Evolutionary conservation across 441 rosid species (phyloP).

Genomic region (Daphne laureola): DNA sequence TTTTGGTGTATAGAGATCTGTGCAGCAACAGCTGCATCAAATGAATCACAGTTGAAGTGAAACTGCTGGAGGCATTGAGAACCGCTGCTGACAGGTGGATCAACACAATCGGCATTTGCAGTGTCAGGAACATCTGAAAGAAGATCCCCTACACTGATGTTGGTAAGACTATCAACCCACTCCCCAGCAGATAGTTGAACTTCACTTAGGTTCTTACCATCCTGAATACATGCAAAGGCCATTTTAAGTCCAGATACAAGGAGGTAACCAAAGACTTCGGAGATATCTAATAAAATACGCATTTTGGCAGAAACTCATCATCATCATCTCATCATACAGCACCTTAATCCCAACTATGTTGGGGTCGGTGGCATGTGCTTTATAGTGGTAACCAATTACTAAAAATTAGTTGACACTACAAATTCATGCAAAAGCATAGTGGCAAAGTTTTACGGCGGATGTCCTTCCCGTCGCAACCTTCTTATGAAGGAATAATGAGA

Average conservation of each 20-base stretch:
- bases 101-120: slow-evolving; percentile 31
- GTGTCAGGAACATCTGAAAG: slow-evolving; percentile 60
- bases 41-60: slow-evolving; percentile 86
- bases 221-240: slow-evolving; percentile 25
- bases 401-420: too few relatives aligned
- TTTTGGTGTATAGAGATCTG: slow-evolving; percentile 73
- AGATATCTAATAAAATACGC: not conserved
- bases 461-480: too few relatives aligned
- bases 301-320: too few relatives aligned
- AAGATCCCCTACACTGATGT: slow-evolving; percentile 86
- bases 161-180: slow-evolving; percentile 96
- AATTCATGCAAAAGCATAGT: too few relatives aligned
- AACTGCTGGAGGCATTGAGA: slow-evolving; percentile 50
- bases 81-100: slow-evolving; percentile 27
- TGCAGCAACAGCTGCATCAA: slow-evolving; percentile 97
- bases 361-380: too few relatives aligned
- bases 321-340: too few relatives aligned
- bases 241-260: slow-evolving; percentile 15
- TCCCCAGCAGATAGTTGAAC: slow-evolving; percentile 59
- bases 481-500: too few relatives aligned
- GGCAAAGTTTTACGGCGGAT: too few relatives aligned
- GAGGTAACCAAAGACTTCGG: not conserved
- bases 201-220: slow-evolving; percentile 29
- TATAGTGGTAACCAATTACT: too few relatives aligned
- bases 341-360: too few relatives aligned